Evolutionary conservation across 208 protist species (phyloP).

Genomic region (Leishmania arabica): DNA sequence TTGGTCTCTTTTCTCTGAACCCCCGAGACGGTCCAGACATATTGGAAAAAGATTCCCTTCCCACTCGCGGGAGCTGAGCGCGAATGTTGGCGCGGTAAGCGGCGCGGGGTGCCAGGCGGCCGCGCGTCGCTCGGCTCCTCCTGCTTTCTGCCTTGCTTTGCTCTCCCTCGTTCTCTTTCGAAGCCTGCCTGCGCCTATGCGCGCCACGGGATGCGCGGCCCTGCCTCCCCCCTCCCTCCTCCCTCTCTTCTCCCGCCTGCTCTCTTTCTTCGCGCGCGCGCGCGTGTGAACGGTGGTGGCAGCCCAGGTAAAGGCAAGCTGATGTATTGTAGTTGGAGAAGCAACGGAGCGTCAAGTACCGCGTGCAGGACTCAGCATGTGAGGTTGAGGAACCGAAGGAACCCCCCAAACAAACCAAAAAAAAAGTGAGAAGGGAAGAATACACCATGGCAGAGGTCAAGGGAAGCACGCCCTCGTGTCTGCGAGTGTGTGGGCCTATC

Average conservation of each 20-base stretch:
- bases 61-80: too few relatives aligned
- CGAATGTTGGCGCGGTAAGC: background rate
- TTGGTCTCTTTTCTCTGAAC: background rate
- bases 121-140: background rate
- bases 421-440: background rate
- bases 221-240: background rate
- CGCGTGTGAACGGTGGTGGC: background rate
- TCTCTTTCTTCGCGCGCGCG: background rate
- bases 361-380: too few relatives aligned
- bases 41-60: background rate
- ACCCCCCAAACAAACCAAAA: too few relatives aligned
- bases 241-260: background rate
- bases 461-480: background rate
- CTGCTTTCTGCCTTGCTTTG: background rate
- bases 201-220: background rate
- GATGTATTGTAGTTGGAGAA: too few relatives aligned
- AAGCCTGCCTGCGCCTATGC: background rate
- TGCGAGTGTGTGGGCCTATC: too few relatives aligned
- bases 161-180: background rate
- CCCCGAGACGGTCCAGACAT: background rate
- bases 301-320: too few relatives aligned
- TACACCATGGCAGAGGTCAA: too few relatives aligned
- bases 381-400: too few relatives aligned
- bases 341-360: too few relatives aligned
- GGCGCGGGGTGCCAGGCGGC: too few relatives aligned